phyloP scores from a whole-genome alignment of 768 basidiomycete species.

The Tricholoma saponaceum region DNA sequence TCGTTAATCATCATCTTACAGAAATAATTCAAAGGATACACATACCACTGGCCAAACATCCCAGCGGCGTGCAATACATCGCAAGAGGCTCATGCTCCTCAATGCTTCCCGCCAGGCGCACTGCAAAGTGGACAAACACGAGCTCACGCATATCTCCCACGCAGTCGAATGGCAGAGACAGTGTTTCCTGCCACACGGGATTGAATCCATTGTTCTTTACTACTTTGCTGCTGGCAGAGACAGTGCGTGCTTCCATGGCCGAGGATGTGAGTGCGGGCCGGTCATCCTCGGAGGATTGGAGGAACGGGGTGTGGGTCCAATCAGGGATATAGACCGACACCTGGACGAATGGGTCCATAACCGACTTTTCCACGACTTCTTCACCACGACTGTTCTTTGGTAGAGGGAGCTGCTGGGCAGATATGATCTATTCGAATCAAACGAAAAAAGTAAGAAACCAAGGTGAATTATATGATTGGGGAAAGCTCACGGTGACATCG shows the following conservation, averaged over 20 bases:
- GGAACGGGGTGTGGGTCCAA: constrained; percentile 42
- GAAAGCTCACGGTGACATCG: constrained; percentile 50
- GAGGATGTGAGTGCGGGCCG: constrained; percentile 7
- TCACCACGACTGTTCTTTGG: constrained; percentile 58
- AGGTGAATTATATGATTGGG: background rate
- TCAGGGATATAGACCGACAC: constrained; percentile 75
- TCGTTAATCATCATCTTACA: background rate
- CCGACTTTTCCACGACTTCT: constrained; percentile 53
- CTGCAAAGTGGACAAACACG: constrained; percentile 77
- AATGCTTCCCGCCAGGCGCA: constrained; percentile 56
- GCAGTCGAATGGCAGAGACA: constrained; percentile 72
- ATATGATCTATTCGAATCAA: constrained; percentile 44
- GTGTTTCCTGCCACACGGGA: constrained; percentile 76
- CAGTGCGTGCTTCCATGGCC: constrained; percentile 34
- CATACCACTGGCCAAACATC: constrained; percentile 67
- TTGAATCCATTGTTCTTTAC: constrained; percentile 92
- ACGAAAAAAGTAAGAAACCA: background rate
- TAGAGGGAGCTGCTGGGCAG: constrained; percentile 85
- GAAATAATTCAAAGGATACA: constrained; percentile 3
- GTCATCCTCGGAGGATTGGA: constrained; percentile 13
- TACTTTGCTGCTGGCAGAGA: constrained; percentile 53
- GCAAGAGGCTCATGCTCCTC: constrained; percentile 67
- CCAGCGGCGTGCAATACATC: constrained; percentile 69
- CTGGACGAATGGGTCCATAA: constrained; percentile 75
- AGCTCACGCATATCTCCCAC: constrained; percentile 74